Base-by-base conservation (phyloP, 352 stramenopile genomes). In the Globisporangium canariense region DNA sequence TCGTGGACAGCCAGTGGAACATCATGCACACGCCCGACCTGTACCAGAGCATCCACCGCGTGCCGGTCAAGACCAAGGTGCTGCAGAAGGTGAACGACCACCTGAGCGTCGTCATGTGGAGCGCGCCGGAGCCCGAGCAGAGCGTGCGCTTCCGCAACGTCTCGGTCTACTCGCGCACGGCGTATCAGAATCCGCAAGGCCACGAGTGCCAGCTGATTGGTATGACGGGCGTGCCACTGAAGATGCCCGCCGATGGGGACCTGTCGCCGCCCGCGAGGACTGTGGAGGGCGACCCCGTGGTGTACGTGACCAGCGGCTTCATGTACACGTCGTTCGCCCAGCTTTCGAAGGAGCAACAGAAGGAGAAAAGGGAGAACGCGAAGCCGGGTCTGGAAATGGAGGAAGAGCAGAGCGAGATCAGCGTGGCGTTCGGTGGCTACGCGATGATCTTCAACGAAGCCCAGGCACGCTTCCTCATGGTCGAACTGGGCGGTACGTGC, bases 61-160 rank as follows among this genome's bases (percentile, higher is more conserved):
- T 62, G 22, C 57, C 57, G 10, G 57, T 62, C 14, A 32, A 51
- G n/a, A 55, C 57, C 25, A 40, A 54, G 28, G 28, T 62, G 25
- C 43, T 62, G 28, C 57, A 62, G 22, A 32, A 25, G 8, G 40
- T 52, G 57, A 54, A 46, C 41, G 57, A 40, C 20, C 28, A 62
- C 57, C 4, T 62, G 18, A 62, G 57, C 43, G 41, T 62, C 28
- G 43, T 22, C 25, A 62, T 62, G 41, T 54, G 57, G 57, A 62
- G 52, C 28, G 43, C 40, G 14, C 57, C 57, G 2, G 57, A 62
- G 8, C 57, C 57, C 2, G 28, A 52, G 4, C 41, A 55, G 57
- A 62, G 41, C 30, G 28, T 54, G 16, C 34, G 38, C 28, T 62
- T 45, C 11, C 57, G 57, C 41, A 62, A 54, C 18, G 9, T 62